These are phyloP conservation scores for Auxenochlorella pyrenoidosa DNA, from an alignment of 139 green algal species.

Conservation along the genomic window DNA sequence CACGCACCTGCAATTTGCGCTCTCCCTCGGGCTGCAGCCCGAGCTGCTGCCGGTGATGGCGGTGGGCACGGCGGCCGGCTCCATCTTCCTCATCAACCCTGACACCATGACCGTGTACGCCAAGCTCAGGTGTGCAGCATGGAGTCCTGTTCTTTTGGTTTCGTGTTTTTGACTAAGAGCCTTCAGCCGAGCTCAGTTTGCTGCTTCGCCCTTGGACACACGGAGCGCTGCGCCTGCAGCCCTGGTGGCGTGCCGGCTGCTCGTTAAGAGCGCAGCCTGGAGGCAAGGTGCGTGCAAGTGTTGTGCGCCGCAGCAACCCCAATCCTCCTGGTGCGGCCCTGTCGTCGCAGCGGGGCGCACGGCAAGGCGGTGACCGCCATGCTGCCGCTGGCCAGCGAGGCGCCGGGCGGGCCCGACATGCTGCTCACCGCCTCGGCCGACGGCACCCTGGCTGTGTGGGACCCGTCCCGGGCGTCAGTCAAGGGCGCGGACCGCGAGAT, in stretches of 20 bases:
- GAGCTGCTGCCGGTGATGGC: constrained; percentile 57
- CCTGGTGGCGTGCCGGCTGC: too few relatives aligned
- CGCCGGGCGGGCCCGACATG: constrained; percentile 46
- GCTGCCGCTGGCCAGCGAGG: constrained; percentile 39
- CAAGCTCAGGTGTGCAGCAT: constrained; percentile 44
- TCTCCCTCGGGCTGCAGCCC: constrained; percentile 24
- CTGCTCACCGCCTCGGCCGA: constrained; percentile 61
- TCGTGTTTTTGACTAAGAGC: too few relatives aligned
- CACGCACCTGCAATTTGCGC: too few relatives aligned
- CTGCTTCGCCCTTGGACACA: too few relatives aligned
- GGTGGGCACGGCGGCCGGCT: constrained; percentile 57
- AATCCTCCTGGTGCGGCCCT: too few relatives aligned
- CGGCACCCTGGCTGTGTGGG: constrained; percentile 64
- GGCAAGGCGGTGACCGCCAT: constrained; percentile 51
- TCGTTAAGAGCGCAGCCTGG: too few relatives aligned
- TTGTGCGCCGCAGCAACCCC: too few relatives aligned
- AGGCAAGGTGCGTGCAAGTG: too few relatives aligned
- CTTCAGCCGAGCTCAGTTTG: too few relatives aligned
- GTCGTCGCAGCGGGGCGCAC: constrained; percentile 40
- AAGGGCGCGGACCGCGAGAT: constrained; percentile 47
- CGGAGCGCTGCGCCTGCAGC: too few relatives aligned
- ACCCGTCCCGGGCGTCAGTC: constrained; percentile 51
- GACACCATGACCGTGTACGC: constrained; percentile 47
- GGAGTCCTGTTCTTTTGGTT: neutral
- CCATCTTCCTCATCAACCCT: constrained; percentile 55